phyloP scores from a whole-genome alignment of 495 filamentous ascomycete genomes.

The Podospora tetraspora region DNA sequence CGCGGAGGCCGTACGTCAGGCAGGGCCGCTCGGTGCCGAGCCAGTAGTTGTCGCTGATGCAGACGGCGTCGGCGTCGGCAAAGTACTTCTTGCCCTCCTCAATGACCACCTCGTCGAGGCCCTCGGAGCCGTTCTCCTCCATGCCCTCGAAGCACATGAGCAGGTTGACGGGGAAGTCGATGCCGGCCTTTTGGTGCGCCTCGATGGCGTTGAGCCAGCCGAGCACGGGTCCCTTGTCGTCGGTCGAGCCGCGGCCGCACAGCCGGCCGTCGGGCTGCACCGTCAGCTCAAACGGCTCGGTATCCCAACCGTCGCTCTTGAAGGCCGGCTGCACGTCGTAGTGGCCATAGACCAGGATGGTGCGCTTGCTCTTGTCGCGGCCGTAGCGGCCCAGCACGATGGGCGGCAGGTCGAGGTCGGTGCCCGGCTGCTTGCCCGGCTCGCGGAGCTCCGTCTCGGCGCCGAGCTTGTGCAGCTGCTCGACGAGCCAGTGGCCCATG shows the following conservation, averaged over 20 bases:
- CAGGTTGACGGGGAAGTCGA: conserved; percentile 95
- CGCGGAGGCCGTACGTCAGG: conserved; percentile 94
- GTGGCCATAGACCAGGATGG: conserved; percentile 94
- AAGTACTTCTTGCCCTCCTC: conserved; percentile 87
- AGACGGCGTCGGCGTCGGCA: conserved; percentile 90
- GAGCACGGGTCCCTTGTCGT: conserved; percentile 96
- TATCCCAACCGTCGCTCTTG: conserved; percentile 92
- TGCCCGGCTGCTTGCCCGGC: conserved; percentile 84
- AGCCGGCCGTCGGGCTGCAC: conserved; percentile 86
- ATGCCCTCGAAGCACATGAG: conserved; percentile 99
- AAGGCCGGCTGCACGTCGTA: conserved; percentile 97
- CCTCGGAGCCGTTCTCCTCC: conserved; percentile 98
- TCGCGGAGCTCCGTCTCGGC: conserved; percentile 77
- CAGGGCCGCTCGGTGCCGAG: conserved; percentile 97
- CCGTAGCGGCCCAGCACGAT: conserved; percentile 90
- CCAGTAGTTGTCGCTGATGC: conserved; percentile 99
- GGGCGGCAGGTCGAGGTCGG: conserved; percentile 86
- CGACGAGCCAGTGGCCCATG: conserved; percentile 90
- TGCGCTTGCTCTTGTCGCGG: conserved; percentile 82
- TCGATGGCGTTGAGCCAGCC: conserved; percentile 98
- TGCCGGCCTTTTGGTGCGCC: conserved; percentile 87
- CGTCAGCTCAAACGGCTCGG: conserved; percentile 87
- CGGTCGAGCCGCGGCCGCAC: conserved; percentile 92
- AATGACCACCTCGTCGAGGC: conserved; percentile 89
- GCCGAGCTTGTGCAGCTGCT: conserved; percentile 75